These are phyloP conservation scores for Globisporangium lucens DNA, from an alignment of 352 stramenopile genomes.

Conservation along the genomic window DNA sequence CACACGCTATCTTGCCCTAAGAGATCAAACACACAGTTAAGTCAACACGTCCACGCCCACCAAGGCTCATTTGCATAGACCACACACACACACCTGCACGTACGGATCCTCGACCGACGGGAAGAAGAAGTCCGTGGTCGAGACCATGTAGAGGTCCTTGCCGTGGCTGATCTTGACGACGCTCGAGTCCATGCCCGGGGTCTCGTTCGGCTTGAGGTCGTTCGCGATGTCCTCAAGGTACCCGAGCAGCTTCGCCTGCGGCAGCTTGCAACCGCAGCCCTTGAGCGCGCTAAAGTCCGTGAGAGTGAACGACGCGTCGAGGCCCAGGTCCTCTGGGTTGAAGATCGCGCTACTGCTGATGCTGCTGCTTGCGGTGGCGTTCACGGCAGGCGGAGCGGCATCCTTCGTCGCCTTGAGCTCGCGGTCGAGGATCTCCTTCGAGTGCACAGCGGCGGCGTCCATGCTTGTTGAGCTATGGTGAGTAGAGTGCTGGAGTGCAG, in stretches of 20 bases:
- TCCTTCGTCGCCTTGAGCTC: slow-evolving; percentile 34
- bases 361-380: not conserved
- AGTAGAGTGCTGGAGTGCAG: not conserved
- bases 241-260: slow-evolving; percentile 90
- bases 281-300: slow-evolving; percentile 90
- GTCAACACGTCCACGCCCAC: not conserved
- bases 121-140: slow-evolving; percentile 96
- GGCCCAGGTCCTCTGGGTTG: slow-evolving; percentile 54
- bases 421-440: slow-evolving; percentile 57
- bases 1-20: slow-evolving; percentile 91
- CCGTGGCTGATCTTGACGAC: slow-evolving; percentile 88
- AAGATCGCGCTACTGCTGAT: slow-evolving; percentile 25
- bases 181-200: slow-evolving; percentile 87
- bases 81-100: slow-evolving; percentile 34
- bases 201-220: slow-evolving; percentile 91
- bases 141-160: slow-evolving; percentile 87
- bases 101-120: slow-evolving; percentile 94
- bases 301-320: slow-evolving; percentile 75
- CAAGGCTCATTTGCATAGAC: not conserved
- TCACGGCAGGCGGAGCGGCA: slow-evolving; percentile 4
- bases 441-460: slow-evolving; percentile 49
- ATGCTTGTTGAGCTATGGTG: slow-evolving; percentile 22
- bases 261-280: slow-evolving; percentile 96
- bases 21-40: not conserved
- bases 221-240: slow-evolving; percentile 89